Base-by-base conservation (phyloP, 1,284 basidiomycete genomes). In the Cerioporus squamosus region DNA sequence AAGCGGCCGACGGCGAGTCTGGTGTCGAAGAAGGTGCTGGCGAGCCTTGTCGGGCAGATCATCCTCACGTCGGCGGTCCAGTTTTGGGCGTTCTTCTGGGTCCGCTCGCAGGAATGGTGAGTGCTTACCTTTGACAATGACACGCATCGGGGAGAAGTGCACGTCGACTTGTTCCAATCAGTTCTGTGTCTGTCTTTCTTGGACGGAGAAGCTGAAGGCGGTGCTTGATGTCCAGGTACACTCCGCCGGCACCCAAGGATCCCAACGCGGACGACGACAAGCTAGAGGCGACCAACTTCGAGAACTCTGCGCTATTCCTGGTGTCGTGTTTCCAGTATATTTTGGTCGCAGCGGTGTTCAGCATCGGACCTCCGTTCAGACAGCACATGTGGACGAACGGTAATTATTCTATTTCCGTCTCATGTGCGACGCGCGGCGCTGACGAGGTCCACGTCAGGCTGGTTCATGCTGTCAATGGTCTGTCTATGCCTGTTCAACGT, bases 271-370 rank as follows among this genome's bases (percentile, higher is more conserved):
- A 87, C 57, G 86, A 85, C 51, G 85, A 92, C 72, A 87, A 95
- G 69, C 82, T 99, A 54, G 87, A 96, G 65, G 90, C 94, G n/a
- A 85, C 79, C 53, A 99, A 97, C 72, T 96, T 86, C 66, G 97
- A 99, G 74, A 99, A 99, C 74, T 91, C 97, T 8, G 86, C 86
- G 8, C 76, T 99, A 55, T 99, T 99, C 78, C 77, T 98, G 66
- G 82, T 98, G 50, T 98, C 96, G 3, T 97, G 94, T 63, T 99
- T 98, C 86, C 97, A 99, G 77, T 99, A 99, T 75, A 94, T 99
- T 66, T 81, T 98, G 42, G 94, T 98, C 8, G 97, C 96, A 12
- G 95, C 90, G 0, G 94, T 98, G 0, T 99, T 99, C 78, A 96
- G 93, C 72, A 98, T 98, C 64, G 97, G 97, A 0, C 95, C 96